Conservation (phyloP, 345 rosid species). For the Citrus cavaleriei region DNA sequence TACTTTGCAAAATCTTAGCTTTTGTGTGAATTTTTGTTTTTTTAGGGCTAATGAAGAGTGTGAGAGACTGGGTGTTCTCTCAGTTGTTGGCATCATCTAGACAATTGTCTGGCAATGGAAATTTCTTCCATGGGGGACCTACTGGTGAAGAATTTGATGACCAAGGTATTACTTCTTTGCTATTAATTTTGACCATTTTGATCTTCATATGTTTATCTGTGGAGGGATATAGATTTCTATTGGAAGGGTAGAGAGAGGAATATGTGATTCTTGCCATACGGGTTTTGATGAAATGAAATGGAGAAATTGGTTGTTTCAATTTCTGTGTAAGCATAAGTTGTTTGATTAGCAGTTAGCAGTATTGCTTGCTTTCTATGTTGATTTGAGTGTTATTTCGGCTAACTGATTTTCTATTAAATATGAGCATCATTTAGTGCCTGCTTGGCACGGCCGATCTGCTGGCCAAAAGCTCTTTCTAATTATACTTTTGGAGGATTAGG, state of each 20-base stretch:
- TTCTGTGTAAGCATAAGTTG: not conserved
- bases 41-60: conserved; percentile 58
- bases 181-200: not conserved
- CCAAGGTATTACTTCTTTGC: conserved; percentile 33
- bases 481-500: too few relatives aligned
- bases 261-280: not conserved
- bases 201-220: not conserved
- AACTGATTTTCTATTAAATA: not conserved
- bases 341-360: not conserved
- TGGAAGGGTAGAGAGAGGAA: not conserved
- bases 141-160: conserved; percentile 32
- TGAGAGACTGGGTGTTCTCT: conserved; percentile 73
- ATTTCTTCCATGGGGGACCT: conserved; percentile 33
- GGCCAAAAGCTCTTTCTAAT: too few relatives aligned
- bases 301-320: not conserved
- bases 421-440: not conserved
- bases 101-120: conserved; percentile 49
- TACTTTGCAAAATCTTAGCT: too few relatives aligned
- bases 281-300: not conserved
- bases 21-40: not conserved
- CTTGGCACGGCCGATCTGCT: too few relatives aligned
- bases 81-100: conserved; percentile 59
- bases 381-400: not conserved
- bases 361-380: not conserved
- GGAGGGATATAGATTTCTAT: not conserved